Evolutionary conservation across 225 moss, liverwort and hornwort genomes (phyloP), one percentile per base, ranked within the genome.

Genomic region (Bryum argenteum): DNA sequence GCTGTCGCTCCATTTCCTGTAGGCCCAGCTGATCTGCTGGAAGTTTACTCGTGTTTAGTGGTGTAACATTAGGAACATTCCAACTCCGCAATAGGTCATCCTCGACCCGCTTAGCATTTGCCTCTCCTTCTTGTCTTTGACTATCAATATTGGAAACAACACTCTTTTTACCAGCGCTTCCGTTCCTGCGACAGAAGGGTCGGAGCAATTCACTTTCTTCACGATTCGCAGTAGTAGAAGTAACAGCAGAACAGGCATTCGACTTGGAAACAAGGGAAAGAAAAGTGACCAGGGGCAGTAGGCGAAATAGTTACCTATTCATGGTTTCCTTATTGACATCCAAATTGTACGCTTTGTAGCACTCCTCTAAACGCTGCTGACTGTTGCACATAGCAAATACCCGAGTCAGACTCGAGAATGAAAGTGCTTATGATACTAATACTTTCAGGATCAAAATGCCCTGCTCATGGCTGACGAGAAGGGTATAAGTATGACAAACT

Each of bases 1-100:
- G 87, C 60, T 84, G 81, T 53, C 84, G 78, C 77, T 84, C 87
- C 81, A 87, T 84, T 71, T 87, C 87, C 74, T 76, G 81, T 44
- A 87, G 63, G 6, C 87, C 87, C 78, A 87, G 73, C 64, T 74
- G 78, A 87, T 87, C 87, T 54, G 87, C 83, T 54, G 76, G 80
- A 59, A 83, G 83, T 80, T 84, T 83, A 66, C 87, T 83, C 66
- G 76, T 87, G 47, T 87, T 75, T 63, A 78, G 71, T 20, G 74
- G 83, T 58, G 81, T 71, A 59, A 83, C 73, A 71, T 55, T 83
- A 47, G 87, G 83, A 71, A 73, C 78, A 78, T 87, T 78, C 87
- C 83, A 86, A 70, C 69, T 80, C 41, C 83, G 75, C 69, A 86
- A 67, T 58, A 78, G 70, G 63, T 67, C 74, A 73, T 83, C 78